phyloP scores from a whole-genome alignment of 129 eudicot species.

The Scalesia atractyloides region DNA sequence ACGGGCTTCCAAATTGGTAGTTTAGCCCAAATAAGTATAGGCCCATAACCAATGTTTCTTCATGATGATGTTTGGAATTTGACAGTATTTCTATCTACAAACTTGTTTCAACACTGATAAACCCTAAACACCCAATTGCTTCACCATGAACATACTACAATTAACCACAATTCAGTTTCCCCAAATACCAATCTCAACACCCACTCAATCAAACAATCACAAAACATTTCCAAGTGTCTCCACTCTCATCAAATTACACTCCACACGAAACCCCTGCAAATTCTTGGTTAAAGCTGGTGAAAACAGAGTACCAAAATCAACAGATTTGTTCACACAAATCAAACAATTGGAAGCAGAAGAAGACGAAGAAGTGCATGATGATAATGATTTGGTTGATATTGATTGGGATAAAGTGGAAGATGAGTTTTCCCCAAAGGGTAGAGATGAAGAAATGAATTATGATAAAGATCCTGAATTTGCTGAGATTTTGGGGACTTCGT shows the following conservation, averaged over 20 bases:
- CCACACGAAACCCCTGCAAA: constrained; percentile 11
- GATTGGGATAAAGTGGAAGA: constrained; percentile 50
- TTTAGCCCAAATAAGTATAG: background rate
- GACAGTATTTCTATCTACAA: background rate
- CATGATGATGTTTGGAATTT: background rate
- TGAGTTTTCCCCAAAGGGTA: constrained; percentile 50
- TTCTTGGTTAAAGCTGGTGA: constrained; percentile 32
- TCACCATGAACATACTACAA: constrained; percentile 33
- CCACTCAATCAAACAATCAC: constrained; percentile 24
- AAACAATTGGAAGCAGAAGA: constrained; percentile 35
- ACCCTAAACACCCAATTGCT: constrained; percentile 33
- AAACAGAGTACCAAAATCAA: constrained; percentile 35
- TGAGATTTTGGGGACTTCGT: constrained; percentile 69
- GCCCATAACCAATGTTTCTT: background rate
- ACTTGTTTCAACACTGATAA: constrained; percentile 14
- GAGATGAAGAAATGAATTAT: constrained; percentile 59
- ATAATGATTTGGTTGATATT: constrained; percentile 41
- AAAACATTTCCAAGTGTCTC: constrained; percentile 20
- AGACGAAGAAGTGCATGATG: constrained; percentile 35
- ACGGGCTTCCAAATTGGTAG: background rate
- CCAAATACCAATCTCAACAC: constrained; percentile 5
- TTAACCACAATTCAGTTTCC: constrained; percentile 24
- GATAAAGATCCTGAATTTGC: constrained; percentile 96
- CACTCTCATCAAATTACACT: constrained; percentile 15
- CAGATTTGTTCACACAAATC: constrained; percentile 34